These are phyloP conservation scores for Colletotrichum australisinense DNA, from an alignment of 2,329 filamentous ascomycete species.

Conservation along the genomic window DNA sequence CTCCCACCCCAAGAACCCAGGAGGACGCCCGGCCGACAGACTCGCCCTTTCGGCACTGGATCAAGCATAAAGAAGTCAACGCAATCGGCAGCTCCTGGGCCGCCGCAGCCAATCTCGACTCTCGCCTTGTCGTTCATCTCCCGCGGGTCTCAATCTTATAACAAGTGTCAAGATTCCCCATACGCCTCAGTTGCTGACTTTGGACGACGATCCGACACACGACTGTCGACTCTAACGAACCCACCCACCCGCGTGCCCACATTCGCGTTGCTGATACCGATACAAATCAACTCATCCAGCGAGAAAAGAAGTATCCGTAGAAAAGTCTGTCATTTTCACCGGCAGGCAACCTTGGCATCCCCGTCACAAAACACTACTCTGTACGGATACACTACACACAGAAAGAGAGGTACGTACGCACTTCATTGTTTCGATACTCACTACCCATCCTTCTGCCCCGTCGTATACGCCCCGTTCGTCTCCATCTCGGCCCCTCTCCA, in stretches of 20 bases:
- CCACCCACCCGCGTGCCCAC: constrained; percentile 17
- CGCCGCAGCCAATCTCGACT: constrained; percentile 29
- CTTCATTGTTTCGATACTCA: constrained; percentile 16
- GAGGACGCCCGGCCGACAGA: constrained; percentile 16
- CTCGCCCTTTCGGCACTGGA: constrained; percentile 22
- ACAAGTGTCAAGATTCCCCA: constrained; percentile 23
- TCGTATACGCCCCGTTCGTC: not conserved
- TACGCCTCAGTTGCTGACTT: constrained; percentile 6
- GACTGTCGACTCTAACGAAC: constrained; percentile 16
- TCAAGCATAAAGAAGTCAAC: constrained; percentile 30
- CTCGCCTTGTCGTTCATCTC: constrained; percentile 18
- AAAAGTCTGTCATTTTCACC: not conserved
- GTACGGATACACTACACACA: no score
- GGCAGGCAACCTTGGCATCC: constrained; percentile 6
- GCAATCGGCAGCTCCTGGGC: constrained; percentile 22
- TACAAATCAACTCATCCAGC: not conserved
- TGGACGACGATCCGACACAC: constrained; percentile 30
- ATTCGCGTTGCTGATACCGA: not conserved
- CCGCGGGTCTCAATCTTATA: constrained; percentile 17
- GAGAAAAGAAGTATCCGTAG: not conserved
- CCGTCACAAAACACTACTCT: not conserved
- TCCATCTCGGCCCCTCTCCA: constrained; percentile 22
- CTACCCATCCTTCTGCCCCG: constrained; percentile 8
- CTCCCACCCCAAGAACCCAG: not conserved
- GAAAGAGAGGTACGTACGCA: constrained; percentile 10